A percentile compares a stretch with the other conserved stretches of the same genome.
These are phyloP conservation scores for Taphrina confusa DNA, from an alignment of 1,139 yeast species.

Conservation along the genomic window DNA sequence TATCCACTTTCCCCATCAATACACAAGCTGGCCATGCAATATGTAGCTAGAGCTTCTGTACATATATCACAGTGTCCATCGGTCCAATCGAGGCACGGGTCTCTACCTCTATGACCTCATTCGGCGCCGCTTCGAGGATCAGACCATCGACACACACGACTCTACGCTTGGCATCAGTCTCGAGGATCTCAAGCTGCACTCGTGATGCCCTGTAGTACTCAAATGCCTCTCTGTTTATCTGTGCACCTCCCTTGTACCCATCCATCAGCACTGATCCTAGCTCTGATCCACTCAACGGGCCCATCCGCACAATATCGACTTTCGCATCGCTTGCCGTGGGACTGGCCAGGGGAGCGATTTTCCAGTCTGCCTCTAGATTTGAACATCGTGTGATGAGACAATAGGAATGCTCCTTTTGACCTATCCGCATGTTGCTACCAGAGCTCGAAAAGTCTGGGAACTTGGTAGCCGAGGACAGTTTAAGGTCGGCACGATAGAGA, in stretches of 20 bases:
- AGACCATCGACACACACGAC: constrained; percentile 25
- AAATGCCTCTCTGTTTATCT: constrained; percentile 15
- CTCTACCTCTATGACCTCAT: constrained; percentile 7
- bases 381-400: constrained; percentile 31
- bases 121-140: background rate
- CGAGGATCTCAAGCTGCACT: background rate
- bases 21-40: no score
- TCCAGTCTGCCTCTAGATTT: constrained; percentile 24
- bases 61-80: constrained; percentile 1
- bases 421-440: background rate
- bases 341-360: constrained; percentile 28
- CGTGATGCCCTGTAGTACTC: constrained; percentile 19
- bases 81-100: constrained; percentile 4
- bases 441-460: constrained; percentile 12
- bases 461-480: background rate
- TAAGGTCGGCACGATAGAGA: constrained; percentile 10
- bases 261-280: constrained; percentile 27
- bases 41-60: constrained; percentile 14
- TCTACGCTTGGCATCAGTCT: background rate
- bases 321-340: constrained; percentile 10
- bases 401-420: constrained; percentile 16
- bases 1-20: no score
- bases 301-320: constrained; percentile 31
- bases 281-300: constrained; percentile 14
- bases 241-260: constrained; percentile 30